phyloP scores from a whole-genome alignment of 192 early-diverging fungal genomes.

The Backusella circina region DNA sequence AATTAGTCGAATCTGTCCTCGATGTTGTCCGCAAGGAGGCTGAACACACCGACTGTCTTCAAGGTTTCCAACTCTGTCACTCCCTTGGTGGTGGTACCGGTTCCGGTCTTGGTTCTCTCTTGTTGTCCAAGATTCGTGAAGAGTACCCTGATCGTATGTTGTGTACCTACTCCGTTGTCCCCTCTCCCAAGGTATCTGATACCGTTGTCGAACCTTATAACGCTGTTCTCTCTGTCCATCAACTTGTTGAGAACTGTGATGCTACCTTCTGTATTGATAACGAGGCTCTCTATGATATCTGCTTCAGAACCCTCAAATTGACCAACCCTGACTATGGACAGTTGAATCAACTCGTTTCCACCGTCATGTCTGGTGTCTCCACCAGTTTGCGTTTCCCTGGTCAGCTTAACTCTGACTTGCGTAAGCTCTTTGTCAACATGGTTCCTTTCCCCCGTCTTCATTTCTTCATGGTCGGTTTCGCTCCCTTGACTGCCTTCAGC shows the following conservation, averaged over 20 bases:
- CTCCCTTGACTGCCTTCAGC: constrained; percentile 83
- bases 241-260: constrained; percentile 98
- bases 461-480: constrained; percentile 97
- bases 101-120: constrained; percentile 93
- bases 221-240: constrained; percentile 94
- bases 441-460: constrained; percentile 98
- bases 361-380: constrained; percentile 96
- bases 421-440: constrained; percentile 42
- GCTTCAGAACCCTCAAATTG: constrained; percentile 95
- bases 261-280: constrained; percentile 99
- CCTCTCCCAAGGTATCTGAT: constrained; percentile 94
- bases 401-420: constrained; percentile 87
- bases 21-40: constrained; percentile 97
- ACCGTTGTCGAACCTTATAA: constrained; percentile 99
- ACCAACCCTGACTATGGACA: constrained; percentile 85
- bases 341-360: constrained; percentile 92
- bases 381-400: constrained; percentile 98
- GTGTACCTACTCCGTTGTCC: constrained; percentile 97
- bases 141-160: constrained; percentile 99
- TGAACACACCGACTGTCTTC: constrained; percentile 92
- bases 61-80: constrained; percentile 99
- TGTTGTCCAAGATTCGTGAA: constrained; percentile 97
- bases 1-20: constrained; percentile 92
- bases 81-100: constrained; percentile 98
- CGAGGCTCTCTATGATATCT: constrained; percentile 99